Evolutionary conservation across 1,284 basidiomycete genomes (phyloP), one percentile per base, ranked within the genome.

Genomic region (Sanghuangporus weigelae): DNA sequence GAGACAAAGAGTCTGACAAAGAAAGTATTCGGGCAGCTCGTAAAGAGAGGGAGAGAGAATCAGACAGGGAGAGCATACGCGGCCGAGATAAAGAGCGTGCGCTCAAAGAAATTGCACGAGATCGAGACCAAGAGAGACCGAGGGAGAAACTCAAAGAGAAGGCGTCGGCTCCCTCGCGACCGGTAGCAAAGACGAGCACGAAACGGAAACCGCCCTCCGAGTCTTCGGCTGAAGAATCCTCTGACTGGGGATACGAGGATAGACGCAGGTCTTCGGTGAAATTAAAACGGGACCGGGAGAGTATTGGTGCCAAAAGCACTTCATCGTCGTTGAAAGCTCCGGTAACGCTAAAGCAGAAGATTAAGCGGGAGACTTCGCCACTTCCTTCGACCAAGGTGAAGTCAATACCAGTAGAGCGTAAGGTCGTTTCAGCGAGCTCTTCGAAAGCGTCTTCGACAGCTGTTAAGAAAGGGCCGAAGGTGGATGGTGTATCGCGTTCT

Each of bases 51-150:
- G 71, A 72, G 2, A 68, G 71, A 0, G 72, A 71, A 35, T 69
- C 73, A 21, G 70, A 73, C 59, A 62, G 66, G 61, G 68, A 72
- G 68, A 44, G 75, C 75, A 40, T 50, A 58, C 36, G 72, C 71
- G 11, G 70, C 63, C 49, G 67, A 68, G 23, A 69, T 63, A 11
- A 73, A 74, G 19, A 67, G 11, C 53, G 53, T 5, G 53, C 65
- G 16, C 46, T 69, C 21, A 57, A 66, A 31, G 67, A 50, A 2
- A 19, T 23, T 21, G 40, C 3, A 44, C 59, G 73, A 61, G 81
- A 81, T 65, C 74, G 79, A 23, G 81, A 78, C 66, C 71, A 68
- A 36, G 75, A 76, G 39, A 48, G 60, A 21, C 71, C 72, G 7
- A 69, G 65, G 40, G 67, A 69, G 26, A 69, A 66, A 6, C 73